phyloP scores from a whole-genome alignment of 306 rosid species.

The Prunus mume region DNA sequence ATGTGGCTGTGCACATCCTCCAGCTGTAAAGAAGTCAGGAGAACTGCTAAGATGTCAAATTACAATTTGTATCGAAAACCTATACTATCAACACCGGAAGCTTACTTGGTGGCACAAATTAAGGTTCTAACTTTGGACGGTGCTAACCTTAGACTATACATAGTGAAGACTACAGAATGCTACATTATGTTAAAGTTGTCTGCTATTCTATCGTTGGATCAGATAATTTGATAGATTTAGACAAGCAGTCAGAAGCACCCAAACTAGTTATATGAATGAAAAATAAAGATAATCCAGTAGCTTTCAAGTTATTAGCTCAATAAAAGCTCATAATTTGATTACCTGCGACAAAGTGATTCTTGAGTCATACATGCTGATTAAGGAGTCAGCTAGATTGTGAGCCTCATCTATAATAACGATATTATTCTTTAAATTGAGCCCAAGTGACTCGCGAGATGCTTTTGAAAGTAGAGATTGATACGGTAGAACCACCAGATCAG shows the following conservation, averaged over 20 bases:
- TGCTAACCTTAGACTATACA: conserved; percentile 13
- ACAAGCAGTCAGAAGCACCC: conserved; percentile 7
- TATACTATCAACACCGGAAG: conserved; percentile 1
- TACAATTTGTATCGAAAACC: conserved; percentile 7
- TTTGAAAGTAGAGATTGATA: conserved; percentile 93
- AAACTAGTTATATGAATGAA: conserved; percentile 20
- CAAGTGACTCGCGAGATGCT: conserved; percentile 95
- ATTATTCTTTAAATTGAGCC: conserved; percentile 71
- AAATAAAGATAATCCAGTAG: conserved; percentile 13
- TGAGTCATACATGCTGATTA: conserved; percentile 83
- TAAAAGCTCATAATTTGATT: conserved; percentile 20
- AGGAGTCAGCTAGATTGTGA: conserved; percentile 93
- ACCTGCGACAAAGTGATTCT: conserved; percentile 75
- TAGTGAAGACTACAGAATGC: neutral
- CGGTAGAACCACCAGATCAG: conserved; percentile 93
- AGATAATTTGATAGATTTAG: conserved; percentile 6
- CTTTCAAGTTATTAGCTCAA: conserved; percentile 9
- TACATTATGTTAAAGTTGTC: conserved; percentile 7
- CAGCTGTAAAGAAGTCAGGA: conserved; percentile 49
- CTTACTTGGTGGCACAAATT: neutral
- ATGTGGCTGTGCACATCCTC: conserved; percentile 69
- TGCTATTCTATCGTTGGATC: neutral
- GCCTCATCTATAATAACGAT: conserved; percentile 89
- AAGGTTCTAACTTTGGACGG: conserved; percentile 10
- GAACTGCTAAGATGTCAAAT: conserved; percentile 17